Evolutionary conservation across 768 basidiomycete genomes (phyloP), one percentile per base, ranked within the genome.

Genomic region (Hysterangium stoloniferum): DNA sequence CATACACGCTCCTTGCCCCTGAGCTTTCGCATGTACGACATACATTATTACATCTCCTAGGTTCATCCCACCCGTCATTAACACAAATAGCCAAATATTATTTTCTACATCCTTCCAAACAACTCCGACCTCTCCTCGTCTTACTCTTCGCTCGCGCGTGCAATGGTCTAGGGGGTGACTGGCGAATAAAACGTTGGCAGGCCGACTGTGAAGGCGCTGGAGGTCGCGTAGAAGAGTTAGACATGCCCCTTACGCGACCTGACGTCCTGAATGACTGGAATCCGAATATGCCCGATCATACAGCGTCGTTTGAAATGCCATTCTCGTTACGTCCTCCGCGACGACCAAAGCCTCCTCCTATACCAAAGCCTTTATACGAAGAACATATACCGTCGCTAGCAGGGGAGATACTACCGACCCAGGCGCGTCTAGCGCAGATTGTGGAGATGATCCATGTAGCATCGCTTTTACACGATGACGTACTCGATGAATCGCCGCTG

Each of bases 361-460:
- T 63, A 20, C 58, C 66, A 52, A 65, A 73, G 35, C 54, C 65
- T 51, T 53, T 29, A 32, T 58, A 22, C 36, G 54, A 66, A 35
- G 59, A 58, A 45, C 62, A 4, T 36, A 58, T 56, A 43, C 54
- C 66, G 28, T 64, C 68, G 1, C 52, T 66, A 59, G 47, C 66
- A 6, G 59, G 61, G 3, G 64, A 66, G 17, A 73, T 88, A 38
- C 78, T 99, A 5, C 91, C 95, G 13, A 84, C 92, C 1, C 96
- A 99, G 66, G 69, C 85, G 27, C 84, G 94, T 27, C 79, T 99
- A 29, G 95, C 94, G 4, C 92, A 95, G 61, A 94, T 99, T 37
- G 83, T 91, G 46, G 96, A 99, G 65, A 96, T 98, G 92, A 88
- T 99, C 42, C 92, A 98, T 63, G 86, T 97, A 54, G 94, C 96